Evolutionary conservation across 805 yeast genomes (phyloP).

Genomic region (Wickerhamomyces canadensis): DNA sequence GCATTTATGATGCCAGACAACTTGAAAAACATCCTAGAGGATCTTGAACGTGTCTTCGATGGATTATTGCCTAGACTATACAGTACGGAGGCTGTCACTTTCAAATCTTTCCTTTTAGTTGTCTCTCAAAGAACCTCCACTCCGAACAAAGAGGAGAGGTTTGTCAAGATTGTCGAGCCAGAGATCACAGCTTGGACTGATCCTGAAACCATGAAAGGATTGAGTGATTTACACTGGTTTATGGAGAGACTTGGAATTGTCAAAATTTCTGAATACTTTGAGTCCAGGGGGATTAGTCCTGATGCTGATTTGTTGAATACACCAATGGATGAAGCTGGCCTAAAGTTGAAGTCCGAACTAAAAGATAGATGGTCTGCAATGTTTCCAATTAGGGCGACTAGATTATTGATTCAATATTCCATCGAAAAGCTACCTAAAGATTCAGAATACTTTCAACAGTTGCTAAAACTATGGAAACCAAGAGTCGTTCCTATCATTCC

Average conservation of each 20-base stretch:
- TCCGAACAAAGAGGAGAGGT: conserved; percentile 68
- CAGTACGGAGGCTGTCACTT: conserved; percentile 89
- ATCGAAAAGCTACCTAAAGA: conserved; percentile 85
- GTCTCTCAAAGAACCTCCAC: conserved; percentile 84
- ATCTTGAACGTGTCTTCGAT: conserved; percentile 76
- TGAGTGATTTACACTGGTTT: conserved; percentile 90
- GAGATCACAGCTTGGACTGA: conserved; percentile 91
- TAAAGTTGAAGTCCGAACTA: conserved; percentile 63
- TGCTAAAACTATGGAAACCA: conserved; percentile 85
- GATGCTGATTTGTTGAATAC: conserved; percentile 69
- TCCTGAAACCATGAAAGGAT: conserved; percentile 83
- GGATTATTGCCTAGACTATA: conserved; percentile 69
- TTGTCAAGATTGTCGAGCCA: conserved; percentile 86
- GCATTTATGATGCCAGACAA: conserved; percentile 95
- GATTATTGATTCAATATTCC: conserved; percentile 91
- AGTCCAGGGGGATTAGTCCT: conserved; percentile 73
- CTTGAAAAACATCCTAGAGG: conserved; percentile 71
- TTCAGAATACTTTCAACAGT: conserved; percentile 59
- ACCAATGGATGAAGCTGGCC: conserved; percentile 87
- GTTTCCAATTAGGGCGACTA: conserved; percentile 92
- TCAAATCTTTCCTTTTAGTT: conserved; percentile 85
- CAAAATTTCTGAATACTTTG: conserved; percentile 86
- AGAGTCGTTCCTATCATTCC: conserved; percentile 89
- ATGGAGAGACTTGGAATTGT: conserved; percentile 97
- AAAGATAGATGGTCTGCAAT: conserved; percentile 91